These are phyloP conservation scores for Cryptomeria japonica DNA, from an alignment of 75 land plant species.

Conservation along the genomic window DNA sequence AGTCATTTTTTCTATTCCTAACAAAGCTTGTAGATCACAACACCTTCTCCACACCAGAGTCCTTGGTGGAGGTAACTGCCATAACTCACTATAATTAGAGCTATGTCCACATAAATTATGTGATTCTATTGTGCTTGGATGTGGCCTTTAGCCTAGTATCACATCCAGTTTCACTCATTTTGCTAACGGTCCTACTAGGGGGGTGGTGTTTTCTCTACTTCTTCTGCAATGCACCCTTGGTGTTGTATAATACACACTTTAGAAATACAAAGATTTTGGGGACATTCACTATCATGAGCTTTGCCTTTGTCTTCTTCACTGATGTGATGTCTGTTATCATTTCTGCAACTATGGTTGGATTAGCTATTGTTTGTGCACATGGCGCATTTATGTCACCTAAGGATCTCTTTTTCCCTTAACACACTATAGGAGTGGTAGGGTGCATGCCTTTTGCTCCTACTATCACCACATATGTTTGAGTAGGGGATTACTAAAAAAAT, in stretches of 20 bases:
- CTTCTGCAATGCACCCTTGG: conserved; percentile 53
- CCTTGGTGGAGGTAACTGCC: conserved; percentile 49
- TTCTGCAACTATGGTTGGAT: conserved; percentile 50
- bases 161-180: conserved; percentile 59
- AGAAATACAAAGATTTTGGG: conserved; percentile 53
- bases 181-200: conserved; percentile 47
- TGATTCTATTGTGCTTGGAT: conserved; percentile 35
- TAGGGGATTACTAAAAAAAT: not conserved
- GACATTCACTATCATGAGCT: conserved; percentile 28
- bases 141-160: conserved; percentile 61
- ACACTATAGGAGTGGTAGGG: conserved; percentile 15
- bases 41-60: conserved; percentile 61
- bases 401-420: conserved; percentile 72
- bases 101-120: conserved; percentile 74
- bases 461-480: conserved; percentile 34
- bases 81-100: conserved; percentile 61
- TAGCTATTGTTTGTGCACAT: conserved; percentile 50
- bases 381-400: conserved; percentile 70
- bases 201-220: conserved; percentile 70
- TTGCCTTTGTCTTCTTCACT: conserved; percentile 62
- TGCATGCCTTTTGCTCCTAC: conserved; percentile 53
- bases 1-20: too few relatives aligned
- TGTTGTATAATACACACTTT: conserved; percentile 43
- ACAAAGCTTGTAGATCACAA: conserved; percentile 62
- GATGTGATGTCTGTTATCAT: conserved; percentile 64